Conservation (phyloP, 1,139 yeast species). For the Citeromyces siamensis region DNA sequence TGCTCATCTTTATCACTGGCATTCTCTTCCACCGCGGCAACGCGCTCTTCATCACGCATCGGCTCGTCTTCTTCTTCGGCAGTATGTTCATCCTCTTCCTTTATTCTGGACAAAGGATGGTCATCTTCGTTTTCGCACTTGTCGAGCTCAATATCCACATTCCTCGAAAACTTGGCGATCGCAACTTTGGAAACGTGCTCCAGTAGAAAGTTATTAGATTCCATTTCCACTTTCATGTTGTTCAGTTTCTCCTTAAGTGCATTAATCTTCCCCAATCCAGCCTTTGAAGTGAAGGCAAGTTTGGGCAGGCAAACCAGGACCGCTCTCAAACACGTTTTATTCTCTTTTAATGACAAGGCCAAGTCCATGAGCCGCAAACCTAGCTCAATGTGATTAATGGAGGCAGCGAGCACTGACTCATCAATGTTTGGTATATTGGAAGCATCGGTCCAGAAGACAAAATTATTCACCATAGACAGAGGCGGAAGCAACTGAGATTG, state of each 20-base stretch:
- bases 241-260: slow-evolving; percentile 9
- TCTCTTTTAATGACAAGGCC: slow-evolving; percentile 32
- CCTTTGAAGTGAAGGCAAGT: slow-evolving; percentile 25
- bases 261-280: slow-evolving; percentile 16
- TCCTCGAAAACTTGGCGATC: slow-evolving; percentile 6
- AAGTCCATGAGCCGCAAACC: slow-evolving; percentile 39
- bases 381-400: slow-evolving; percentile 45
- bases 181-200: slow-evolving; percentile 6
- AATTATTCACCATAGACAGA: slow-evolving; percentile 59
- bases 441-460: slow-evolving; percentile 85
- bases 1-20: slow-evolving; percentile 6
- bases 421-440: slow-evolving; percentile 43
- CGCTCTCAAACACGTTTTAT: slow-evolving; percentile 41
- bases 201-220: background rate
- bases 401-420: slow-evolving; percentile 25
- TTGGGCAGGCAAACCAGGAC: slow-evolving; percentile 41
- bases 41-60: slow-evolving; percentile 6
- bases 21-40: slow-evolving; percentile 4
- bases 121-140: slow-evolving; percentile 5
- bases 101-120: background rate
- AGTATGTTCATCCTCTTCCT: slow-evolving; percentile 3
- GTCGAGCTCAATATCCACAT: slow-evolving; percentile 1
- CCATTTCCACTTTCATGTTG: slow-evolving; percentile 5
- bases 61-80: slow-evolving; percentile 5
- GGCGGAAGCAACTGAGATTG: slow-evolving; percentile 25